A percentile compares a stretch with the other conserved stretches of the same genome.
phyloP scores from a whole-genome alignment of 2,329 filamentous ascomycete species.

The Paramyrothecium sp. region DNA sequence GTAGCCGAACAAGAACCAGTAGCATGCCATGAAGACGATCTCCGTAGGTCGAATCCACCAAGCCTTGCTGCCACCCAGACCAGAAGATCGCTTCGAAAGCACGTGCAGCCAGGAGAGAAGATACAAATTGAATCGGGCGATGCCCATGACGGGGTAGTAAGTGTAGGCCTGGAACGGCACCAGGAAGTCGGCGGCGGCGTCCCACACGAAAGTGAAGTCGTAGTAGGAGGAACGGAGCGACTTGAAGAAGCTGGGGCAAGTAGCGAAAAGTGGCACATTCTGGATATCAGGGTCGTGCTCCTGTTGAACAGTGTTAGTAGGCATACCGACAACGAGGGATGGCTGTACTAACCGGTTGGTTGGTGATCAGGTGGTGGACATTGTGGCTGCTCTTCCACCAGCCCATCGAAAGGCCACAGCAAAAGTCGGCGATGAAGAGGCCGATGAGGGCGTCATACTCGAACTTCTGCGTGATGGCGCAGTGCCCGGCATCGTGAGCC shows the following conservation, averaged over 20 bases:
- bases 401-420: constrained; percentile 63
- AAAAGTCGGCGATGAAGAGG: constrained; percentile 63
- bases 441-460: constrained; percentile 57
- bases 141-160: constrained; percentile 66
- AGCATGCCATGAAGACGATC: constrained; percentile 59
- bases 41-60: constrained; percentile 69
- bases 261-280: constrained; percentile 68
- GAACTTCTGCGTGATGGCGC: constrained; percentile 61
- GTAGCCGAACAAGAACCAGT: constrained; percentile 69
- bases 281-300: constrained; percentile 61
- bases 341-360: constrained; percentile 46
- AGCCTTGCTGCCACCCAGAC: constrained; percentile 54
- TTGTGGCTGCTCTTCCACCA: constrained; percentile 73
- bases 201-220: constrained; percentile 62
- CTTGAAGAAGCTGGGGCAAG: constrained; percentile 63
- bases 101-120: constrained; percentile 66
- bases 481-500: constrained; percentile 64
- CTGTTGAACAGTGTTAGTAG: constrained; percentile 15
- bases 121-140: constrained; percentile 74
- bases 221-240: constrained; percentile 66
- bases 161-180: constrained; percentile 63
- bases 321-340: background rate
- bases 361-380: constrained; percentile 66
- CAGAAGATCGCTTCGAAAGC: constrained; percentile 51
- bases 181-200: constrained; percentile 56